Evolutionary conservation across 257 asterid species (phyloP).

Genomic region (Solanum lignicaule): DNA sequence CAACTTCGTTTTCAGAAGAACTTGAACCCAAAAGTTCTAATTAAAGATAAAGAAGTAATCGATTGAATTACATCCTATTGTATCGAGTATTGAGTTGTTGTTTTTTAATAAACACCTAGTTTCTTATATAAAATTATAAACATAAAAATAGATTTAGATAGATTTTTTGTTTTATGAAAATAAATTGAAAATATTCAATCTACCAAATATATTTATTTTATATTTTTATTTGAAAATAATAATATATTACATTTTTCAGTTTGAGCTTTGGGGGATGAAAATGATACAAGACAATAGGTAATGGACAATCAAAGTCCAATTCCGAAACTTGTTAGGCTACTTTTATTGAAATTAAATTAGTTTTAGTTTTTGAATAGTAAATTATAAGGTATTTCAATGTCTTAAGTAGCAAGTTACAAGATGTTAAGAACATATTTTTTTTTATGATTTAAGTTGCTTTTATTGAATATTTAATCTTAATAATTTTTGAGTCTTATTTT

Average conservation of each 20-base stretch:
- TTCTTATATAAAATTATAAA: too few relatives aligned
- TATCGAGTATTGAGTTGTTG: neutral
- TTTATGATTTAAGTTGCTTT: neutral
- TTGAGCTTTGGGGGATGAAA: neutral
- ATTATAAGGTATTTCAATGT: neutral
- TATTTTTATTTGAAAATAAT: too few relatives aligned
- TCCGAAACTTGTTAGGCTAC: neutral
- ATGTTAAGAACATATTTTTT: neutral
- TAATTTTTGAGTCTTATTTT: neutral
- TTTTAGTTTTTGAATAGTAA: too few relatives aligned
- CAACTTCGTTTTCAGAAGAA: accelerated
- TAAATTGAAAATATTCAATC: neutral
- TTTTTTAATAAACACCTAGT: too few relatives aligned
- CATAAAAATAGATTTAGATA: neutral
- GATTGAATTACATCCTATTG: neutral
- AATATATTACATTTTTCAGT: neutral
- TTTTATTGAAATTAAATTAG: too few relatives aligned
- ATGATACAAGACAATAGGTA: neutral
- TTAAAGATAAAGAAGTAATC: too few relatives aligned
- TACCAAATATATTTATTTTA: too few relatives aligned
- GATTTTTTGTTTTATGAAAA: too few relatives aligned
- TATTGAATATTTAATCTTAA: neutral
- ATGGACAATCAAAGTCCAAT: neutral
- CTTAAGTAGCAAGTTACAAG: neutral
- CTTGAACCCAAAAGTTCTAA: neutral